Conservation (phyloP, 768 basidiomycete species). For the Amanita subjunquillea region DNA sequence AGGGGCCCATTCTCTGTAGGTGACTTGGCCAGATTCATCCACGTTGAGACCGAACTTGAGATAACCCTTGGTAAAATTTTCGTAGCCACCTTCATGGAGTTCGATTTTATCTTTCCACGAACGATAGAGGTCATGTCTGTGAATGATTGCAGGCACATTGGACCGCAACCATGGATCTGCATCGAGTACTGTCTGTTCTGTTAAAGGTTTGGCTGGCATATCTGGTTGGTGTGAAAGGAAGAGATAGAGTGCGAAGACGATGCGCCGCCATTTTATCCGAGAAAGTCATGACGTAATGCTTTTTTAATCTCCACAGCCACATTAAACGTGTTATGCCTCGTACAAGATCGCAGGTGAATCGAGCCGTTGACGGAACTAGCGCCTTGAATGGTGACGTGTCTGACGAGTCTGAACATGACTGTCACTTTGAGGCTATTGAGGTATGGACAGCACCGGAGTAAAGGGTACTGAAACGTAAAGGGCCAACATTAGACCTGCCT, state of each 20-base stretch:
- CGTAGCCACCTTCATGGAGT: constrained; percentile 75
- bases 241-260: neutral
- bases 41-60: constrained; percentile 73
- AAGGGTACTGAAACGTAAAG: neutral
- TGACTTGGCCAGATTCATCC: constrained; percentile 50
- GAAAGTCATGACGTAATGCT: constrained; percentile 1
- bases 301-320: neutral
- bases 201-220: constrained; percentile 39
- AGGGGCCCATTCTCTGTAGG: constrained; percentile 96
- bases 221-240: neutral
- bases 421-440: neutral
- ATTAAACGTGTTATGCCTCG: neutral
- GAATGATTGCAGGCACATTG: constrained; percentile 58
- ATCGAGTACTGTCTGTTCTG: constrained; percentile 46
- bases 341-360: neutral
- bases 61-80: constrained; percentile 73
- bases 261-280: neutral
- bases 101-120: constrained; percentile 73
- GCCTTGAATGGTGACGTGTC: neutral
- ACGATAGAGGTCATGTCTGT: constrained; percentile 57
- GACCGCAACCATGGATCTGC: constrained; percentile 69
- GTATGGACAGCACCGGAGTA: neutral
- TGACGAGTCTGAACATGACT: neutral
- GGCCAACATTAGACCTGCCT: constrained; percentile 9
- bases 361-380: neutral